Evolutionary conservation across 164 flowering plant genomes (phyloP), one percentile per base, ranked within the genome.

Genomic region (Platanus orientalis): DNA sequence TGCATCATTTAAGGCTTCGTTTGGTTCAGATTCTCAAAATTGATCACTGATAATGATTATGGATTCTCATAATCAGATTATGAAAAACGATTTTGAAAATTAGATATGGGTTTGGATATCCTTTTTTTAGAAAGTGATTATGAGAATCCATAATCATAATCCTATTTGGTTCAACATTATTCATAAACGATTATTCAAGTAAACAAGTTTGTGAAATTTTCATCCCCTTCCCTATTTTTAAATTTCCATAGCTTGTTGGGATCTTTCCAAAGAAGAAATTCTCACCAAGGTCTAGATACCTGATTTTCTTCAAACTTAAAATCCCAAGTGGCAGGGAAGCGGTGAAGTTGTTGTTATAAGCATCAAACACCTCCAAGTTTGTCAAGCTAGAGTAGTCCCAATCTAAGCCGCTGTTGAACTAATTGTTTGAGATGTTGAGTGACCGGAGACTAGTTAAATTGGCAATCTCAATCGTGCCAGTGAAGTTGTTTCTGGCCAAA

Each of bases 321-420:
- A 92, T 56, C 13, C 83, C 90, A 3, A 56, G 23, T 0, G 99
- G 97, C 16, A 95, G 85, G 0, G 26, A 28, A 54, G 76, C 79
- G 1, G 87, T 76, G 80, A 95, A 82, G 67, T 90, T 92, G 80
- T 95, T 95, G 83, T 90, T 72, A 47, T 88, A 88, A 25, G 82
- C 96, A 71, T 92, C 94, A 34, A 91, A 44, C 30, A 86, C 88
- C 69, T 86, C 80, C 69, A 94, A 68, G 61, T 70, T 83, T 1
- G 60, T 24, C 9, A 91, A 17, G 26, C 69, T 74, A 3, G 84
- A 74, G 81, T 72, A 92, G 69, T 85, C 79, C 97, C 96, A 88
- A n/a, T 89, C 83, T 60, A 92, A 57, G 51, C 63, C 62, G 6
- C 96, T 90, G 49, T 48, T 79, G 74, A 95, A 84, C 76, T 62